A percentile compares a stretch with the other conserved stretches of the same genome.
These are phyloP conservation scores for Blastobotrys elegans DNA, from an alignment of 1,139 yeast species.

Conservation along the genomic window DNA sequence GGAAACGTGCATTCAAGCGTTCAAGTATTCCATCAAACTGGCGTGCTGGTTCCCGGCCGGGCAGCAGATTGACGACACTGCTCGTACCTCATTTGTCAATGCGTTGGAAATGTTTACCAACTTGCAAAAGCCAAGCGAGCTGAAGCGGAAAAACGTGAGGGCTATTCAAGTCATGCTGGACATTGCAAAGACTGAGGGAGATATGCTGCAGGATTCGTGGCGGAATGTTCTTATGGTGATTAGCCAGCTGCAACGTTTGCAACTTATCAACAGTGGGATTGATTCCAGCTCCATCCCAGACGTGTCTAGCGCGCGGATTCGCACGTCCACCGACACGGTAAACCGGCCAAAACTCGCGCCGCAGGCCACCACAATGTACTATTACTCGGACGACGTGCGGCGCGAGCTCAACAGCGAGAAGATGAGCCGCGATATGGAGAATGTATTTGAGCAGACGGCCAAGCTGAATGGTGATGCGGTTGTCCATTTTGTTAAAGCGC, in stretches of 20 bases:
- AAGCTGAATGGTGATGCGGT: slow-evolving; percentile 79
- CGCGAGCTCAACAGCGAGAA: slow-evolving; percentile 66
- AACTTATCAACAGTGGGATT: slow-evolving; percentile 82
- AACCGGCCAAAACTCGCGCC: background rate
- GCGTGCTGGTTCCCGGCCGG: slow-evolving; percentile 71
- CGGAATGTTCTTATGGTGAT: slow-evolving; percentile 72
- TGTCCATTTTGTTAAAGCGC: slow-evolving; percentile 77
- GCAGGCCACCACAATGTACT: background rate
- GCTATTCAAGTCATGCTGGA: slow-evolving; percentile 74
- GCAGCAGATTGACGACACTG: background rate
- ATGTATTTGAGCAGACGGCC: slow-evolving; percentile 79
- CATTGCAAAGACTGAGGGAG: slow-evolving; percentile 75
- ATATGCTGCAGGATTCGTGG: slow-evolving; percentile 73
- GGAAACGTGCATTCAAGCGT: slow-evolving; percentile 75
- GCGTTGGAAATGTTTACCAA: slow-evolving; percentile 86
- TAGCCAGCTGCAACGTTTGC: slow-evolving; percentile 87
- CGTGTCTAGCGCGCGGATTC: slow-evolving; percentile 65
- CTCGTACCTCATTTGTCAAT: slow-evolving; percentile 79
- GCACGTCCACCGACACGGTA: slow-evolving; percentile 42
- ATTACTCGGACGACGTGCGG: slow-evolving; percentile 48
- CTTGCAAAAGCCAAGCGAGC: slow-evolving; percentile 70
- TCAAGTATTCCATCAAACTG: slow-evolving; percentile 73
- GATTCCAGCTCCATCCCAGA: slow-evolving; percentile 85
- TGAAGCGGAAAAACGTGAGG: slow-evolving; percentile 72
- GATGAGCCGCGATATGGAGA: slow-evolving; percentile 79